Percentiles rank a stretch among this genome's conserved stretches.
Evolutionary conservation across 1,139 yeast genomes (phyloP).

Genomic region (Sugiyamaella neomexicana): DNA sequence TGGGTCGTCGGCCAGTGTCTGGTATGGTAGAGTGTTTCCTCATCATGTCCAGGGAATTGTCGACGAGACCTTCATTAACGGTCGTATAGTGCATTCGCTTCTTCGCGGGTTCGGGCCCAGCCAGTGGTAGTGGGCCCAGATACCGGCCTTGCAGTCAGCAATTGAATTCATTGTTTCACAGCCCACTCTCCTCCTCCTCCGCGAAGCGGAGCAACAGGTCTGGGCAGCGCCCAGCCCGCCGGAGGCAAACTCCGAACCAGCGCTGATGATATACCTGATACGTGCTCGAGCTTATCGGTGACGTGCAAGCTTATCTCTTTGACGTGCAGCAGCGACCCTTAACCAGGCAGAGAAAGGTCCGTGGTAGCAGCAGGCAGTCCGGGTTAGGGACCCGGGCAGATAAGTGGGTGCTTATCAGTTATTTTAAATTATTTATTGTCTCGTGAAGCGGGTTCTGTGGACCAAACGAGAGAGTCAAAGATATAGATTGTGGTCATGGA

Average conservation of each 20-base stretch:
- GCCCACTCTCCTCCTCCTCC: too few relatives aligned
- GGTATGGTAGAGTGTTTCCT: conserved; percentile 74
- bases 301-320: background rate
- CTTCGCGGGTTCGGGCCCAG: conserved; percentile 45
- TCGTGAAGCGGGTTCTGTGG: too few relatives aligned
- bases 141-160: too few relatives aligned
- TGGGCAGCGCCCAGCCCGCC: conserved; percentile 9
- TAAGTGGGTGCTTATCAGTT: too few relatives aligned
- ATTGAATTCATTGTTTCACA: too few relatives aligned
- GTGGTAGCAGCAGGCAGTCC: background rate
- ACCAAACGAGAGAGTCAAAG: too few relatives aligned
- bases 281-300: background rate
- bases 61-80: conserved; percentile 50
- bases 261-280: too few relatives aligned
- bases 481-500: too few relatives aligned
- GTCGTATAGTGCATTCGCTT: conserved; percentile 53
- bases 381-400: conserved; percentile 3
- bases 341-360: background rate
- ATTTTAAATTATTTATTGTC: too few relatives aligned
- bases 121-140: conserved; percentile 7
- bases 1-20: conserved; percentile 36
- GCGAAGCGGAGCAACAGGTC: conserved; percentile 7
- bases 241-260: background rate
- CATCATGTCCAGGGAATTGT: conserved; percentile 66
- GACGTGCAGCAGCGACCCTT: background rate